Conservation (phyloP, 169 alveolate species). For the Cryptosporidium baileyi region DNA sequence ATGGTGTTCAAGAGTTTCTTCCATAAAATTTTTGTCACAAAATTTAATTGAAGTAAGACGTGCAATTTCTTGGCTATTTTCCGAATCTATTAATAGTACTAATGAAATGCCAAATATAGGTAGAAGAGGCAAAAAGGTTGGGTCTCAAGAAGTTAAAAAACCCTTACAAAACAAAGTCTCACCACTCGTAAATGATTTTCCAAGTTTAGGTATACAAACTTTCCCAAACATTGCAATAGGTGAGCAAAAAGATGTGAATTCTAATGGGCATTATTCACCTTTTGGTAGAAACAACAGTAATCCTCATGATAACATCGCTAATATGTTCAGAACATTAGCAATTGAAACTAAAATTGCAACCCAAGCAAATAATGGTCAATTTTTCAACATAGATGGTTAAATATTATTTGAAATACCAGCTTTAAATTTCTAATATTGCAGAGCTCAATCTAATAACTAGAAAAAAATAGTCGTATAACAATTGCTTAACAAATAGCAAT, state of each 20-base stretch:
- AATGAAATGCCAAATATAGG: constrained; percentile 53
- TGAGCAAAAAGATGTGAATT: not conserved
- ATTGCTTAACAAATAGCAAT: too few relatives aligned
- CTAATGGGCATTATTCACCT: constrained; percentile 51
- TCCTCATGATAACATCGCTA: constrained; percentile 57
- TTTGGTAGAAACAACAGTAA: constrained; percentile 40
- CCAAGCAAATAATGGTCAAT: constrained; percentile 33
- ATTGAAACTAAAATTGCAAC: constrained; percentile 39
- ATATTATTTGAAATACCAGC: not conserved
- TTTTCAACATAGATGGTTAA: constrained; percentile 29
- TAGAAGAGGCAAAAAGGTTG: constrained; percentile 43
- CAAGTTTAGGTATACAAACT: constrained; percentile 14
- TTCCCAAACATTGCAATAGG: not conserved
- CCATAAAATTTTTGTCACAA: constrained; percentile 54
- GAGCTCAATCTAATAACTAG: too few relatives aligned
- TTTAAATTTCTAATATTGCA: too few relatives aligned
- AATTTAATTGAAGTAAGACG: constrained; percentile 66
- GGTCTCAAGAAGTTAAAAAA: constrained; percentile 10
- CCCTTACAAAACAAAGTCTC: not conserved
- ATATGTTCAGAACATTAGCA: constrained; percentile 56
- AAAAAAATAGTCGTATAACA: too few relatives aligned
- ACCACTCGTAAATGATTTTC: not conserved
- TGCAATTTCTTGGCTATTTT: constrained; percentile 64
- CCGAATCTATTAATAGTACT: constrained; percentile 9
- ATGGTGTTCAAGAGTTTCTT: constrained; percentile 62